phyloP scores from a whole-genome alignment of 768 basidiomycete species.

The Boletales sp. region DNA sequence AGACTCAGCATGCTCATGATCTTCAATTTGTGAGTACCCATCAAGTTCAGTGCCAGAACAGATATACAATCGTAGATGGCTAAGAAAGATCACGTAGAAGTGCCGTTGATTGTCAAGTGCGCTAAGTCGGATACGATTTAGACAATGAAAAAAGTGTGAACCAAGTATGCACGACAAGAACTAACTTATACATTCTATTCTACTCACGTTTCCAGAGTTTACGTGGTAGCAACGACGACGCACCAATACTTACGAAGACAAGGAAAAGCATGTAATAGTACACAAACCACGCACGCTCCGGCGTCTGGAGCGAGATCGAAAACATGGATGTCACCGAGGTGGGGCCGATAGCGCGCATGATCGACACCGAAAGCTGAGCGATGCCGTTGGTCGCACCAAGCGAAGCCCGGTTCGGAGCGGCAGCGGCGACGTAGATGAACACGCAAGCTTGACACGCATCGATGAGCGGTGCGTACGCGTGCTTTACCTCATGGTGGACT shows the following conservation, averaged over 20 bases:
- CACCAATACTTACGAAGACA: constrained; percentile 11
- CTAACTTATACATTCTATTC: no score
- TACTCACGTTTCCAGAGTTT: constrained; percentile 28
- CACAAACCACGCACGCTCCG: constrained; percentile 23
- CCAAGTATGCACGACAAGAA: no score
- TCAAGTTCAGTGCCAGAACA: no score
- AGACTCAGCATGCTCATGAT: no score
- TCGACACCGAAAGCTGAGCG: constrained; percentile 40
- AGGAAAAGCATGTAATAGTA: constrained; percentile 26
- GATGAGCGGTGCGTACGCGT: constrained; percentile 1
- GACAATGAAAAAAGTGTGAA: no score
- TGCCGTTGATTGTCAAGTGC: no score
- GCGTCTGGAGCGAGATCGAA: constrained; percentile 55
- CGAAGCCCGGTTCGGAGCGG: constrained; percentile 62
- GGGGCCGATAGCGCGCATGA: constrained; percentile 49
- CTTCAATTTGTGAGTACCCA: no score
- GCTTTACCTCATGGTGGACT: constrained; percentile 18
- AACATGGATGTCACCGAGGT: constrained; percentile 60
- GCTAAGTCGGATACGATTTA: no score
- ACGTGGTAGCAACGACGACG: constrained; percentile 27
- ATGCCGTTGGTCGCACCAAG: constrained; percentile 73
- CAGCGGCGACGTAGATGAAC: constrained; percentile 66
- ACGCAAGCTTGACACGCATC: constrained; percentile 47
- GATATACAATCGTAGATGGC: no score
- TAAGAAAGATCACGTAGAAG: no score